Evolutionary conservation across 768 basidiomycete genomes (phyloP), one percentile per base, ranked within the genome.

Genomic region (Mycena olivaceomarginata): DNA sequence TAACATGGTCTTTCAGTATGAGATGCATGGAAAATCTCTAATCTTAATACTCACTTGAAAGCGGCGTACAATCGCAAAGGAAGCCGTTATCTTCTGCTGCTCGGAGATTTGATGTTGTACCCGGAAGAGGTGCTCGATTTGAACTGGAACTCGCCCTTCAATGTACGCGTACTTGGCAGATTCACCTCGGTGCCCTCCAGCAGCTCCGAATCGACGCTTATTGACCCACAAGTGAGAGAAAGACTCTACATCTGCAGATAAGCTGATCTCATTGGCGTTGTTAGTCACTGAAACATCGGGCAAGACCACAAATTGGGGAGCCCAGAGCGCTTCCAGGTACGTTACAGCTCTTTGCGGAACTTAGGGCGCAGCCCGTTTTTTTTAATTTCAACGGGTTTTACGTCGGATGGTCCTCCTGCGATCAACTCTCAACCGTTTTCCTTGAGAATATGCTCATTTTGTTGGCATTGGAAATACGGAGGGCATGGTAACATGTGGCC

Each of bases 171-270:
- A 80, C 11, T 65, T 39, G 39, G 71, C 66, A 0, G 74, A 69
- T 18, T 70, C 41, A 4, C 80, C 80, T 46, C 76, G 59, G 22
- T 67, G 66, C n/a, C 66, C 31, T 6, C 45, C 63, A 7, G 46
- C 65, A 12, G 79, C 74, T n/a, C 80, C 80, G 64, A 77, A 80
- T 3, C 71, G 67, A 20, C n/a, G 75, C 31, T 68, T 77, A 9
- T 67, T 45, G 18, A 72, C 72, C 69, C 72, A 75, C 4, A 78
- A 16, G 45, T 80, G 76, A 7, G 79, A 74, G 53, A 68, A 80
- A 7, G 73, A 77, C 3, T 39, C 13, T 1, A 80, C 79, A 41
- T 67, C 31, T 3, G 69, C 79, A 0, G 63, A 53, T 18, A 79
- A 75, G 15, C 48, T 60, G 20, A 69, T 57, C 22, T 63, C 67